Percentiles rank a stretch among this genome's conserved stretches.
Evolutionary conservation across 768 basidiomycete genomes (phyloP).

Genomic region (Scleroderma citrinum): DNA sequence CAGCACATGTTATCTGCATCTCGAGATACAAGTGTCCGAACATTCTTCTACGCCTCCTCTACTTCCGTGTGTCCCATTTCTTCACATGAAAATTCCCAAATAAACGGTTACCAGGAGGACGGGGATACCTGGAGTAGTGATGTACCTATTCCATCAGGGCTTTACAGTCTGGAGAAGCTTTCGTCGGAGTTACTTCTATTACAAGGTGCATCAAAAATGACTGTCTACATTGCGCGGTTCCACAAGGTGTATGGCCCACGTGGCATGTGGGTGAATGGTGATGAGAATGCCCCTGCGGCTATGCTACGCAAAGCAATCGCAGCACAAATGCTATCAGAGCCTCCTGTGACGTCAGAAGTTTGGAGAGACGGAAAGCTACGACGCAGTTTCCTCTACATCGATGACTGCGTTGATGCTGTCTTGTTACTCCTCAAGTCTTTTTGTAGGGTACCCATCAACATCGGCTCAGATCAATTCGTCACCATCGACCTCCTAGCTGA

Average conservation of each 20-base stretch:
- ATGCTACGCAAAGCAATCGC: slow-evolving; percentile 48
- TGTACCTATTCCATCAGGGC: slow-evolving; percentile 43
- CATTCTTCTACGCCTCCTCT: slow-evolving; percentile 52
- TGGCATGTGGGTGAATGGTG: slow-evolving; percentile 47
- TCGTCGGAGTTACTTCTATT: slow-evolving; percentile 40
- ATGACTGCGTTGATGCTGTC: slow-evolving; percentile 50
- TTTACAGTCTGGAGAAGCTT: slow-evolving; percentile 58
- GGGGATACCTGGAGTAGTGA: slow-evolving; percentile 34
- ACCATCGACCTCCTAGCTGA: slow-evolving; percentile 38
- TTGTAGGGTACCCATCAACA: slow-evolving; percentile 37
- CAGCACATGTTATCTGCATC: slow-evolving; percentile 39
- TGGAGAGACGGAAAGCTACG: slow-evolving; percentile 53
- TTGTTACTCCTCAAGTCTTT: slow-evolving; percentile 37
- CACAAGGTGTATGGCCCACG: slow-evolving; percentile 56
- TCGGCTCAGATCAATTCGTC: slow-evolving; percentile 44
- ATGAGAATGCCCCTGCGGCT: slow-evolving; percentile 55
- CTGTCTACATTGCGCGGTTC: slow-evolving; percentile 46
- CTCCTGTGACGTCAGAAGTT: slow-evolving; percentile 37
- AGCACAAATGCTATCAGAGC: background rate
- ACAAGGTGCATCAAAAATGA: slow-evolving; percentile 27
- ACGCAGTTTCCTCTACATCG: slow-evolving; percentile 51
- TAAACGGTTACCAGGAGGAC: slow-evolving; percentile 42
- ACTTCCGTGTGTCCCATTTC: slow-evolving; percentile 51
- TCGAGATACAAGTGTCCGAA: slow-evolving; percentile 31
- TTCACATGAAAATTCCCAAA: slow-evolving; percentile 29